Percentiles rank a stretch among this genome's conserved stretches.
phyloP scores from a whole-genome alignment of 345 rosid species.

The Excoecaria agallocha region DNA sequence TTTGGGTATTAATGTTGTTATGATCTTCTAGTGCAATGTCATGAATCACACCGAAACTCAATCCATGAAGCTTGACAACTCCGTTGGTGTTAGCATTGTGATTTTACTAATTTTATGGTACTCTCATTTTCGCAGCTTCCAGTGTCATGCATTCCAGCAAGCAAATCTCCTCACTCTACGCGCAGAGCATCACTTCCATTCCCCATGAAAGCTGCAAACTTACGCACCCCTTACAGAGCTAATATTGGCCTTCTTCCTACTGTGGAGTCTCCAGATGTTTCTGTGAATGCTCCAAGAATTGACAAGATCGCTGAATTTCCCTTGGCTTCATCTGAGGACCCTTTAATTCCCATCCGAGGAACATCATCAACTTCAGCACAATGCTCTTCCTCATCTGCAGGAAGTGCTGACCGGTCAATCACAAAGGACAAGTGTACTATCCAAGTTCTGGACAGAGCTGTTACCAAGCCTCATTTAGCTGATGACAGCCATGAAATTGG shows the following conservation, averaged over 20 bases:
- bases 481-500: not conserved
- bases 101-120: not conserved
- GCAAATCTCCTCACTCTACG: conserved; percentile 32
- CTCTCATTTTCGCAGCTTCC: conserved; percentile 42
- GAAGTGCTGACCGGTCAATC: conserved; percentile 17
- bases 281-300: conserved; percentile 25
- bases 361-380: conserved; percentile 38
- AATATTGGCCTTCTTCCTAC: conserved; percentile 21
- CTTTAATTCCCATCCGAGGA: conserved; percentile 17
- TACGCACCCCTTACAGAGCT: conserved; percentile 36
- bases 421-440: conserved; percentile 29
- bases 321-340: conserved; percentile 22
- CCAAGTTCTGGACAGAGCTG: conserved; percentile 23
- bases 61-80: not conserved
- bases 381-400: conserved; percentile 23
- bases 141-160: conserved; percentile 33
- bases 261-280: conserved; percentile 21
- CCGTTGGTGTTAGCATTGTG: not conserved
- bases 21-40: not conserved
- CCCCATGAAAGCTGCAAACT: conserved; percentile 25
- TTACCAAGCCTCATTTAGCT: not conserved
- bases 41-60: not conserved
- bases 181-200: conserved; percentile 79
- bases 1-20: not conserved
- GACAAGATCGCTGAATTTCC: conserved; percentile 28